A percentile compares a stretch with the other conserved stretches of the same genome.
phyloP scores from a whole-genome alignment of 192 early-diverging fungal species.

The Phlyctochytrium arcticum region DNA sequence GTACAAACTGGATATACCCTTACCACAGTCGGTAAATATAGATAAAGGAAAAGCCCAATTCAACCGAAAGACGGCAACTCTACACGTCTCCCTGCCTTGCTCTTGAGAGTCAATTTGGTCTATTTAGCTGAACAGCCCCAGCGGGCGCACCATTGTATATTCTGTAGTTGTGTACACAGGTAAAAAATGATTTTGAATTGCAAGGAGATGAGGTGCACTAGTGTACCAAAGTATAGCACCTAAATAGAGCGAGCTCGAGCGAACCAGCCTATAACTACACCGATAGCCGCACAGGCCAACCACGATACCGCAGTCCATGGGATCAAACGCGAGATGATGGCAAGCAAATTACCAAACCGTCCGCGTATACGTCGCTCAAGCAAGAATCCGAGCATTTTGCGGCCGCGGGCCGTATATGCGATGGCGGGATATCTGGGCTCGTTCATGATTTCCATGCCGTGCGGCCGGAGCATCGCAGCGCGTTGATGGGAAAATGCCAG shows the following conservation, averaged over 20 bases:
- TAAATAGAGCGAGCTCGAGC: background rate
- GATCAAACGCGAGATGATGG: background rate
- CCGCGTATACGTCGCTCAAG: background rate
- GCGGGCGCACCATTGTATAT: no score
- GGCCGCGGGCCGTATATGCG: background rate
- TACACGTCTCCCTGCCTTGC: conserved; percentile 24
- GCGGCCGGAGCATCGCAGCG: conserved; percentile 1
- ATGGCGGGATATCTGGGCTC: conserved; percentile 16
- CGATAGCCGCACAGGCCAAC: conserved; percentile 1
- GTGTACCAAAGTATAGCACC: no score
- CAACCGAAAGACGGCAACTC: conserved; percentile 2
- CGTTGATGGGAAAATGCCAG: conserved; percentile 77
- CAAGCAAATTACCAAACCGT: background rate
- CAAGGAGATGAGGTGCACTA: no score
- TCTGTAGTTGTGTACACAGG: background rate
- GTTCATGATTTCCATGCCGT: conserved; percentile 9
- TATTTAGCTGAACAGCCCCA: no score
- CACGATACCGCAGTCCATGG: background rate
- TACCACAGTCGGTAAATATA: conserved; percentile 17
- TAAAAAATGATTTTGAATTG: no score
- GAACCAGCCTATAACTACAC: conserved; percentile 2
- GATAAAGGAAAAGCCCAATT: conserved; percentile 24
- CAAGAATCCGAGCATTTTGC: background rate
- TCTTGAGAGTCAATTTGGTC: no score
- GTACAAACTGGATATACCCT: conserved; percentile 14